Base-by-base conservation (phyloP, 2,329 filamentous ascomycete genomes). In the Colletotrichum camelliae region DNA sequence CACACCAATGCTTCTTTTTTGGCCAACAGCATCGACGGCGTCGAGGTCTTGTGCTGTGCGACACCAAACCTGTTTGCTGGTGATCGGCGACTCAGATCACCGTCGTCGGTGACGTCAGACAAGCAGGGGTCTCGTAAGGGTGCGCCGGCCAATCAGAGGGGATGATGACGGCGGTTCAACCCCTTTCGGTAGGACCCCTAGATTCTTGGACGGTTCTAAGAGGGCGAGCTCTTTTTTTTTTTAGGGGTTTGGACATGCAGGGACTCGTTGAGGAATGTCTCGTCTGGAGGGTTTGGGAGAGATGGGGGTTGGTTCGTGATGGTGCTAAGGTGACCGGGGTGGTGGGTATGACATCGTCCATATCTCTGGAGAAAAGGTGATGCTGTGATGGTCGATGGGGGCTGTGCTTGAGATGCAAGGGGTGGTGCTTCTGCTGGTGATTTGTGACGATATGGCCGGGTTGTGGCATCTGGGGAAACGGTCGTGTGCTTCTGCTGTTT, bases 171-270 rank as follows among this genome's bases (percentile, higher is more conserved):
- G 15, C 16, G 7, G 5, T 6, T 43, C 52, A 64, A 39, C 70
- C 58, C 37, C 24, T 74, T 76, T 33, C 31, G 65, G 74, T 27
- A 69, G 74, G 74, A 76, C 74, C 74, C 74, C 70, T 76, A 76
- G 74, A 76, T 76, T 76, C 70, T 31, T 7, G 12, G n/a, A 3
- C 18, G 31, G 31, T 9, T 31, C 35, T 35, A 4, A 64, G 62
- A 64, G 62, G 61, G 48, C 21, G 29, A 9, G 18, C 18, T 13
- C 3, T 39, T 21, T 27, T 24, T 24, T 48, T 62, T 29, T 16
- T 15, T 12, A 37, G 57, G 33, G 33, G 24, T 35, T 27, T 35
- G 39, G 62, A 35, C 16, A 67, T 68, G 74, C 74, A 76, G 70
- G 70, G 74, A 69, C 70, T 73, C 64, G 58, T 21, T 52, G 21